Conservation (phyloP, 352 stramenopile species). For the Phytophthora boehmeriae region DNA sequence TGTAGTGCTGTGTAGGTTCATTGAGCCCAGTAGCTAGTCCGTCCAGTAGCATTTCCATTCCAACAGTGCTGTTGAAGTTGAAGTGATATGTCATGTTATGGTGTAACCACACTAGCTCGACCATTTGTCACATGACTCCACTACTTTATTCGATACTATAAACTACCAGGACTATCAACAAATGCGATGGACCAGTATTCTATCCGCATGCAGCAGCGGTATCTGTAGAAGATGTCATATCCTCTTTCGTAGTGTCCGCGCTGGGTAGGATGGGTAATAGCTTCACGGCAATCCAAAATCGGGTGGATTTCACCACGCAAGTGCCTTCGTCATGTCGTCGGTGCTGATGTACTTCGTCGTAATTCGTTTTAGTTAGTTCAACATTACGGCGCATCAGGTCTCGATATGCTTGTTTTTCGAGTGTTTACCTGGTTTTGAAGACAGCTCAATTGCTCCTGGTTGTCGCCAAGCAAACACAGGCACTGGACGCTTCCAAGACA, state of each 20-base stretch:
- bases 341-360: conserved; percentile 25
- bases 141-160: not conserved
- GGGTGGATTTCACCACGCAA: conserved; percentile 25
- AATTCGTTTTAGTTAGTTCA: conserved; percentile 5
- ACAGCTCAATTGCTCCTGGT: conserved; percentile 4
- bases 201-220: too few species aligned
- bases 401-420: conserved; percentile 34
- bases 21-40: not conserved
- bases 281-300: conserved; percentile 21
- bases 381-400: conserved; percentile 13
- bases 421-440: conserved; percentile 8
- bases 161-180: too few species aligned
- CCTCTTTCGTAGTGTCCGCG: not conserved
- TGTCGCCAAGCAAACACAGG: conserved; percentile 16
- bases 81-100: not conserved
- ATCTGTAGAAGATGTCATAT: not conserved
- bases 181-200: too few species aligned
- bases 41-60: not conserved
- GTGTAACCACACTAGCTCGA: not conserved
- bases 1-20: too few species aligned
- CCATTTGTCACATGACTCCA: not conserved
- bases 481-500: conserved; percentile 10
- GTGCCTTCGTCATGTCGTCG: conserved; percentile 35
- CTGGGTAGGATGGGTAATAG: conserved; percentile 20
- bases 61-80: not conserved